Conservation (phyloP, 1,139 yeast genomes). For the Debaryomycetaceae sp. region DNA sequence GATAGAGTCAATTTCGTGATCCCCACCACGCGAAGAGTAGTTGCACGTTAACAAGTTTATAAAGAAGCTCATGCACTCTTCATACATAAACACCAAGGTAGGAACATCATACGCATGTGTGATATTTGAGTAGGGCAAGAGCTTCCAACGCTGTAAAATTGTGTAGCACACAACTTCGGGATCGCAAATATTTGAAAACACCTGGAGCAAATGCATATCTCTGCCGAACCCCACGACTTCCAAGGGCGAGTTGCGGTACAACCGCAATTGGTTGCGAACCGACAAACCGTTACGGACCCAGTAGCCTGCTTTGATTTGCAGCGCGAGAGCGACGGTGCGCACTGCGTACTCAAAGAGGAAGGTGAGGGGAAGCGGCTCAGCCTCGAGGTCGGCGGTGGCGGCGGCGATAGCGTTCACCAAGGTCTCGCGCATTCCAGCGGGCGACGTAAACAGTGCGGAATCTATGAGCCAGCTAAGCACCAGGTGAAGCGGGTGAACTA, state of each 20-base stretch:
- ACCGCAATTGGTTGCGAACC: conserved; percentile 65
- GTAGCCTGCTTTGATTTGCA: conserved; percentile 47
- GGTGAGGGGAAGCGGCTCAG: conserved; percentile 12
- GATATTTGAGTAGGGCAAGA: conserved; percentile 18
- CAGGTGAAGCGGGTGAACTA: conserved; percentile 74
- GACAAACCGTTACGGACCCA: conserved; percentile 60
- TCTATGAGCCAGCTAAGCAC: conserved; percentile 65
- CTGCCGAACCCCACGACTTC: conserved; percentile 75
- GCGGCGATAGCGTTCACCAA: conserved; percentile 4
- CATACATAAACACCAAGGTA: conserved; percentile 51
- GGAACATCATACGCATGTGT: conserved; percentile 25
- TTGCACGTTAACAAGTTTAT: conserved; percentile 66
- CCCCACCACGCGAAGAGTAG: conserved; percentile 27
- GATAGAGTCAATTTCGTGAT: conserved; percentile 42
- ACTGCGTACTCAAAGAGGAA: conserved; percentile 64
- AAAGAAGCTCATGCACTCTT: conserved; percentile 66
- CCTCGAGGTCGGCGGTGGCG: conserved; percentile 6
- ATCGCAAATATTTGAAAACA: conserved; percentile 45
- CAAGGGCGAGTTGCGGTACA: conserved; percentile 72
- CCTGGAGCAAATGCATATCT: conserved; percentile 65
- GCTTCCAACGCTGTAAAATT: conserved; percentile 61
- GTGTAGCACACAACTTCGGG: conserved; percentile 51
- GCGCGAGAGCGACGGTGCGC: conserved; percentile 50
- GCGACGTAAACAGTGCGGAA: conserved; percentile 23
- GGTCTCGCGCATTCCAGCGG: conserved; percentile 11